Evolutionary conservation across 2,329 filamentous ascomycete species (phyloP), one percentile per base, ranked within the genome.

Genomic region (Chlorencoelia australis): DNA sequence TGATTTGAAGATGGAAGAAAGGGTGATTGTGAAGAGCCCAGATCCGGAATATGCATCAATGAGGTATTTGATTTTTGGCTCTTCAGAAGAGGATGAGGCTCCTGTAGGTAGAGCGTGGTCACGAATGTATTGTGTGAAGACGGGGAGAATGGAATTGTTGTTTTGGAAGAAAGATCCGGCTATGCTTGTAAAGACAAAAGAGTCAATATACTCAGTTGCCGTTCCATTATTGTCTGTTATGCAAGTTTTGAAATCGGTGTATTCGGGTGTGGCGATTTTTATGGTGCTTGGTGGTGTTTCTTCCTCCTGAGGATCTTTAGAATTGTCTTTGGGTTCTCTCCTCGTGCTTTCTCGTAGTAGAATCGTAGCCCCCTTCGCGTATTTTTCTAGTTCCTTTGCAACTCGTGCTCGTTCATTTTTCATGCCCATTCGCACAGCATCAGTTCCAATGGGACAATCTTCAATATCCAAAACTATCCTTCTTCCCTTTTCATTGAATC

Each of bases 151-250:
- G 37, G 87, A 93, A 68, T 96, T 96, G 72, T 98, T 98, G 70
- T 98, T 98, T 58, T 98, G 91, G 73, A 98, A 98, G 67, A 98
- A 98, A 35, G 85, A 78, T 41, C 88, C 88, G 8, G 91, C 91
- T 3, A 83, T 85, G 64, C 94, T 96, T 58, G 79, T 79, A 64
- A 98, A 94, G 54, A 79, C 67, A 65, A 82, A 91, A 22, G 52
- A 43, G 54, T 81, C 85, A 44, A 98, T 74, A 62, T 93, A 95
- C 60, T 98, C 91, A 19, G 82, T 88, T 3, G 83, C 79, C 33
- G 71, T 82, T 46, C 73, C 81, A 47, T 89, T 94, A 58, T 77
- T 75, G 62, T 95, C 79, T 4, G 88, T 94, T 48, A 94, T 75
- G 66, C 85, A 96, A 3, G 78, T 82, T 61, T 96, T 96, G 58